Percentiles rank a stretch among this genome's conserved stretches.
These are phyloP conservation scores for Schizothecium vesticola DNA, from an alignment of 495 filamentous ascomycete species.

Conservation along the genomic window DNA sequence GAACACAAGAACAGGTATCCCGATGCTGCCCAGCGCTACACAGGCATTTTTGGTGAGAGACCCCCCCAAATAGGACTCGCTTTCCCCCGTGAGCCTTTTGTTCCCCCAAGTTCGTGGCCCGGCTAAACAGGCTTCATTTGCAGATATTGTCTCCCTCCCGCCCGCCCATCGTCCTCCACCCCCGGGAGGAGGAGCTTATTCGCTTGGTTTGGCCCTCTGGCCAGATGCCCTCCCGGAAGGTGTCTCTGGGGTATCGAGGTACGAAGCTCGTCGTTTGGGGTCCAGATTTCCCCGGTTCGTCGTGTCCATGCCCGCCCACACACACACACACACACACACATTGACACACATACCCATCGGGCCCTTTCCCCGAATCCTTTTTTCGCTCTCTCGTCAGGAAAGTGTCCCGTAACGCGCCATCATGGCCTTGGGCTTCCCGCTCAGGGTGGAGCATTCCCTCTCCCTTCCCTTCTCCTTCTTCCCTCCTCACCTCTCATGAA, in stretches of 20 bases:
- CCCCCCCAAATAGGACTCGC: not conserved
- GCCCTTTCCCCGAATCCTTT: not conserved
- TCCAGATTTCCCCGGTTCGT: slow-evolving; percentile 11
- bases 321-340: not conserved
- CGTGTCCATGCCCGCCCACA: too few species aligned
- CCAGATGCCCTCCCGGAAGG: not conserved
- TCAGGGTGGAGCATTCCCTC: slow-evolving; percentile 2
- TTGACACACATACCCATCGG: not conserved
- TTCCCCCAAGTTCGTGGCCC: slow-evolving; percentile 1
- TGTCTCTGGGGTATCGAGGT: not conserved
- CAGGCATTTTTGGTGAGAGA: slow-evolving; percentile 8
- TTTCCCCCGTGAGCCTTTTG: slow-evolving; percentile 12
- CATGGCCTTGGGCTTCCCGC: not conserved
- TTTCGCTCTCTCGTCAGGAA: not conserved
- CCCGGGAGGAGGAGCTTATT: not conserved
- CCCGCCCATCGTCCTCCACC: slow-evolving; percentile 9
- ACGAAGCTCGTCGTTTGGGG: not conserved
- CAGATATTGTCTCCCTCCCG: slow-evolving; percentile 17
- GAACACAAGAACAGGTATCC: not conserved
- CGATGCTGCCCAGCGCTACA: not conserved
- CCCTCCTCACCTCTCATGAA: not conserved
- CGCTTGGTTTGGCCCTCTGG: not conserved
- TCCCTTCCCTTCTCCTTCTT: not conserved
- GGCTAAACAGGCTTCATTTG: slow-evolving; percentile 23
- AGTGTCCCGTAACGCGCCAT: not conserved